Conservation (phyloP, 2,329 filamentous ascomycete genomes). For the Arthrobotrys entomopaga region DNA sequence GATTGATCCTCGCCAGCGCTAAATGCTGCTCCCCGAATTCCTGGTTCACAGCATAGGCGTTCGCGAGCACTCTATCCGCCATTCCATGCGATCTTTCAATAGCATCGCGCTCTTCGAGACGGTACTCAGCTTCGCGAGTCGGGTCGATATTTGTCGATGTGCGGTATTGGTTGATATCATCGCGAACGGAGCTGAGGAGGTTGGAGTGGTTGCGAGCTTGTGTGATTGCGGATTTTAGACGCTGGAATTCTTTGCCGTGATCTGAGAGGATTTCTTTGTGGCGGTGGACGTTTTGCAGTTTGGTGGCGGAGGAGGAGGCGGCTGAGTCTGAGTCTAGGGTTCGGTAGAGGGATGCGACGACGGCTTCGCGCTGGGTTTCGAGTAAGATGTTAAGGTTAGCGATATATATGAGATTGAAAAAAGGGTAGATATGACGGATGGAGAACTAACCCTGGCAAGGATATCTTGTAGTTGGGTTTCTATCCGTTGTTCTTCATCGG, state of each 20-base stretch:
- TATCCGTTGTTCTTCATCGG: slow-evolving; percentile 81
- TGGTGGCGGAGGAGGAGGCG: slow-evolving; percentile 88
- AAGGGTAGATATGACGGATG: slow-evolving; percentile 34
- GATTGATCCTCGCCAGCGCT: slow-evolving; percentile 85
- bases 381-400: slow-evolving; percentile 33
- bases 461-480: slow-evolving; percentile 86
- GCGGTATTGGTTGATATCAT: slow-evolving; percentile 90
- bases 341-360: slow-evolving; percentile 83
- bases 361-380: slow-evolving; percentile 75
- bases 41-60: slow-evolving; percentile 96
- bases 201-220: slow-evolving; percentile 88
- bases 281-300: slow-evolving; percentile 92
- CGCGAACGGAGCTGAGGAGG: slow-evolving; percentile 86
- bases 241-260: slow-evolving; percentile 82
- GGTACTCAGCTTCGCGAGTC: slow-evolving; percentile 85
- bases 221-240: slow-evolving; percentile 77
- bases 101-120: slow-evolving; percentile 86
- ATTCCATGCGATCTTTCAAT: slow-evolving; percentile 91
- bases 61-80: slow-evolving; percentile 88
- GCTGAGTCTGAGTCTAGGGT: slow-evolving; percentile 92
- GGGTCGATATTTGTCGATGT: slow-evolving; percentile 62
- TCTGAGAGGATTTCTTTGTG: slow-evolving; percentile 89
- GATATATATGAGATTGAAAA: neutral
- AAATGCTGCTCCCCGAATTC: slow-evolving; percentile 88
- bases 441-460: slow-evolving; percentile 74